Evolutionary conservation across 768 basidiomycete species (phyloP), one percentile per base, ranked within the genome.

Genomic region (Wakefieldia striispora): DNA sequence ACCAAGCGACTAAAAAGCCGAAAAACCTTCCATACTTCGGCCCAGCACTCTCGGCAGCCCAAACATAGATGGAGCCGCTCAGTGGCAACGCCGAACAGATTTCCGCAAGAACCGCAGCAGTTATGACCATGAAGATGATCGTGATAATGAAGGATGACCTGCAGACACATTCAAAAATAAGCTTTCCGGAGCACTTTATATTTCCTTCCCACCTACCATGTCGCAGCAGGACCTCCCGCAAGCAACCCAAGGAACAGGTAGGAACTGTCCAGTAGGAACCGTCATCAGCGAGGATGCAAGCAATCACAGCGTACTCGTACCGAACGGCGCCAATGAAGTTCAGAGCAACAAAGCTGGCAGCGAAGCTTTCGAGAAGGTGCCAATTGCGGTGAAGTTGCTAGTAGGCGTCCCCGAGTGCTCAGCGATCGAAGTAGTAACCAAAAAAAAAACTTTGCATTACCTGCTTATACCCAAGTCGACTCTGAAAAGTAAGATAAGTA

Each of bases 21-120:
- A 91, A 81, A 68, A 95, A 87, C 31, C 93, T 78, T 3, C 84
- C 91, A 59, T 90, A 84, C 57, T 89, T 91, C 6, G 84, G 84
- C 2, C 93, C 93, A 5, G 91, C 93, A 60, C 91, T 91, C 63
- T 92, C 92, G 16, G 91, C 92, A 0, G 91, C 89, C 93, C 93
- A 95, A 42, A 93, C 84, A 67, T 95, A 95, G 65, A 97, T 95
- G 8, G 91, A 94, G 3, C 93, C 93, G 48, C 88, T 90, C 43
- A 93, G 67, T 5, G 89, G 88, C 24, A 94, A 74, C 6, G 91
- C 88, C 35, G 92, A 94, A 67, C 92, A 95, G 45, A 95, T 84
- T 64, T 95, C 93, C 17, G 93, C 91, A 33, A 95, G 75, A 36
- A 92, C 84, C 10, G 81, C 83, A 2, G 92, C 92, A 7, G 89